Evolutionary conservation across 805 yeast species (phyloP).

Genomic region (Saturnispora dispora): DNA sequence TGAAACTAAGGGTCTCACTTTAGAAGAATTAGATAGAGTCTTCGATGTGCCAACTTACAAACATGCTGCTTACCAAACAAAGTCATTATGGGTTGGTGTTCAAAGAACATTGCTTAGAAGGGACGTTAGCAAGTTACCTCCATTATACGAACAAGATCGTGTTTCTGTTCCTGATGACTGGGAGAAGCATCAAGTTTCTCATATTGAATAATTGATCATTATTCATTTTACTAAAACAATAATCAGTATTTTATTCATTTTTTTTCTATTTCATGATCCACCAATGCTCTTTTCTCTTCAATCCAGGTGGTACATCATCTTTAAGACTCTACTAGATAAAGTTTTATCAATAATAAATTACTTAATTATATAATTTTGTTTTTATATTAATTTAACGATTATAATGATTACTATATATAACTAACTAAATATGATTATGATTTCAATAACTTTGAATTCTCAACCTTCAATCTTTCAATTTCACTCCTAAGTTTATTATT

Average conservation of each 20-base stretch:
- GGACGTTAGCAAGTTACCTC: slow-evolving; percentile 40
- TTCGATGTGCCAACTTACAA: slow-evolving; percentile 38
- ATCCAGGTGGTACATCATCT: not conserved
- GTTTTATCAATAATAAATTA: not conserved
- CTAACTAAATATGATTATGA: not conserved
- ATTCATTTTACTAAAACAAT: not conserved
- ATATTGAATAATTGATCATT: slow-evolving; percentile 32
- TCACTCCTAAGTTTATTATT: slow-evolving; percentile 22
- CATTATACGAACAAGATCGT: slow-evolving; percentile 48
- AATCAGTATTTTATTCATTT: not conserved
- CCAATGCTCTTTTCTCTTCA: not conserved
- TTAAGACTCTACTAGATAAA: not conserved
- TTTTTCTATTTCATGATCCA: not conserved
- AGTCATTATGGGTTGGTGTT: slow-evolving; percentile 33
- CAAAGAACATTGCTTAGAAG: slow-evolving; percentile 41
- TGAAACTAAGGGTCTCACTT: slow-evolving; percentile 72
- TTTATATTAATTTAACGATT: not conserved
- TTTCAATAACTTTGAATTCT: slow-evolving; percentile 9
- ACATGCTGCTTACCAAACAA: slow-evolving; percentile 44
- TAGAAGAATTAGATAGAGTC: slow-evolving; percentile 66
- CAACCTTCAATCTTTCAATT: slow-evolving; percentile 17
- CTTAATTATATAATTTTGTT: not conserved
- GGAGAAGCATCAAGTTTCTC: slow-evolving; percentile 43
- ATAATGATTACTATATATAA: not conserved
- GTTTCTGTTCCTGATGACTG: slow-evolving; percentile 54